Base-by-base conservation (phyloP, 129 eudicot genomes). In the Lactuca sativa region DNA sequence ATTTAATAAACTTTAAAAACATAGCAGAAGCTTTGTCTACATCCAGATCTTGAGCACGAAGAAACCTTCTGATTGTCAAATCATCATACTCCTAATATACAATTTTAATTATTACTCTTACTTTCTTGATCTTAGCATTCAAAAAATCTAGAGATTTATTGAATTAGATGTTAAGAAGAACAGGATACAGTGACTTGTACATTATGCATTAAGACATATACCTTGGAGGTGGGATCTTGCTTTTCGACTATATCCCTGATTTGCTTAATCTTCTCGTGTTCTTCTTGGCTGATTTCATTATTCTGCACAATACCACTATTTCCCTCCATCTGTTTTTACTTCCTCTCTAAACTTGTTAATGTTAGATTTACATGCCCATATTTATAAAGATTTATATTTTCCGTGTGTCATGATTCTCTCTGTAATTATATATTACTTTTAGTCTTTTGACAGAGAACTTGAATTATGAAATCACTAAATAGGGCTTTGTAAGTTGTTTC, bases 1-100 rank as follows among this genome's bases (percentile, higher is more conserved):
- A 90, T 69, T 52, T 77, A 11, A 73, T 40, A 67, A 75, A 90
- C 71, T 83, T 90, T 47, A 87, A 53, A 57, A 87, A 60, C 89
- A 82, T 84, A 18, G 70, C 54, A 36, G 82, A 69, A 3, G 87
- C 91, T 65, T 85, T 85, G 41, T 90, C 88, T 44, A 79, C 56
- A 71, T 90, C 82, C 5, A 69, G 74, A 74, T 85, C 81, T 1
- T 95, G 95, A 1, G 97, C 91, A 12, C 87, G 78, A 41, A 90
- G 85, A 77, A 90, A 90, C 67, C 97, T 85, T 83, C 95, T 78
- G 33, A 90, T 37, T 41, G 63, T 83, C 17, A 55, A 48, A 36
- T 90, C 88, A 66, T 87, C 97, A 59, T 68, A 71, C n/a, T 90
- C 95, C 97, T 90, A 84, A 57, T 60, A n/a, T 11, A 58, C 53